Percentiles rank a stretch among this genome's conserved stretches.
Conservation (phyloP, 148 eudicot genomes). For the Vaccinium vitisidaea region DNA sequence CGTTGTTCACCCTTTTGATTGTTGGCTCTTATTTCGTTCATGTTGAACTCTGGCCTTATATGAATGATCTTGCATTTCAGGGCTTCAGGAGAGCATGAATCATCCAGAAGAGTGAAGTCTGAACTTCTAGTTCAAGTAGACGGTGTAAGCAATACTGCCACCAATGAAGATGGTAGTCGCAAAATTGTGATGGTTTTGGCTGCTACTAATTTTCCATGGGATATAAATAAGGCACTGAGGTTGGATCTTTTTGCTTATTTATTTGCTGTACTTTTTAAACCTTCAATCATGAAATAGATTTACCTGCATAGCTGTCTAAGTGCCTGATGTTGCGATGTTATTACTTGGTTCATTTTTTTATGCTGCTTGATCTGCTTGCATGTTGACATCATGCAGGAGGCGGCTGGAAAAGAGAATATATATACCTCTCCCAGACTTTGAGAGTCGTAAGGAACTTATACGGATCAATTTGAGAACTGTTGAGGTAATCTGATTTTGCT, state of each 20-base stretch:
- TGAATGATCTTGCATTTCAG: conserved; percentile 33
- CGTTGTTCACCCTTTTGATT: background rate
- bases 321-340: background rate
- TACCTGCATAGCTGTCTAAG: background rate
- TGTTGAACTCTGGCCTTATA: conserved; percentile 10
- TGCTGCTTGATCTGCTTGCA: conserved; percentile 19
- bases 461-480: conserved; percentile 89
- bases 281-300: background rate
- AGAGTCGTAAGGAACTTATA: conserved; percentile 95
- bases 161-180: conserved; percentile 87
- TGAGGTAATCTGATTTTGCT: conserved; percentile 47
- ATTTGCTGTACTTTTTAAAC: background rate
- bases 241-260: conserved; percentile 20
- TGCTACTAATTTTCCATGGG: conserved; percentile 99
- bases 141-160: conserved; percentile 74
- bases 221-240: conserved; percentile 98
- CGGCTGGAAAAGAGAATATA: conserved; percentile 94
- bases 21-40: background rate
- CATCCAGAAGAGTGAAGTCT: conserved; percentile 97
- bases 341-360: background rate
- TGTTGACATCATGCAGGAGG: conserved; percentile 57
- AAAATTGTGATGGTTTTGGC: conserved; percentile 99
- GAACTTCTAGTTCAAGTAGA: conserved; percentile 98
- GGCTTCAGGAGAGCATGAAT: conserved; percentile 99
- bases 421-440: conserved; percentile 88